Base-by-base conservation (phyloP, 345 rosid species). In the Aegle marmelos region DNA sequence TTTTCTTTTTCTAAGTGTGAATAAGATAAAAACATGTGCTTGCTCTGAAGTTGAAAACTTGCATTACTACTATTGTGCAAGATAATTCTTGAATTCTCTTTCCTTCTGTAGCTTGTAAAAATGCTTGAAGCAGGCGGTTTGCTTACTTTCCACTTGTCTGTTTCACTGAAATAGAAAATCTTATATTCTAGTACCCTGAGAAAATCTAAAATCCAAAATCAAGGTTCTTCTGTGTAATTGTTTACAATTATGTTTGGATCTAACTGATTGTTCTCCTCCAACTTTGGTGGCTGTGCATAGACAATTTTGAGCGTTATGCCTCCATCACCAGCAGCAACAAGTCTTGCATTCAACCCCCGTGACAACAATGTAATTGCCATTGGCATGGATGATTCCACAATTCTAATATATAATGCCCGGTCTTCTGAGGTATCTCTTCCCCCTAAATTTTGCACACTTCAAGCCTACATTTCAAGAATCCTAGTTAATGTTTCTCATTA, bases 341-440 rank as follows among this genome's bases (percentile, higher is more conserved):
- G 21, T 80, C 86, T 90, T 75, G 86, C 93, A 50, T 85, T 88
- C 79, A 86, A 85, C 59, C 93, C 90, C 72, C 83, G 57, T 69
- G 88, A 89, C 69, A 87, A 87, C 70, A 89, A 87, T 76, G 66
- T 87, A 22, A 24, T 85, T 33, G 85, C 90, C 33, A 68, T 86
- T 31, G 88, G 93, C 81, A 83, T 86, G 88, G 87, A 81, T 1
- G 87, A 90, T 81, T 85, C 90, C 65, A 72, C 87, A 33, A 68
- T 88, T 41, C 37, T 64, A 37, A 81, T 88, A 66, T 85, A 87
- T 48, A 78, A 81, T 73, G 81, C 78, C 64, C 80, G 79, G 14
- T 28, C 71, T 2, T 79, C 73, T 70, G 78, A 85, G 88, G 90
- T 85, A 77, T 34, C 5, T 17, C 48, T 60, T 68, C 68, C 57